These are phyloP conservation scores for Prunus kanzakura DNA, from an alignment of 306 rosid genomes.

Conservation along the genomic window DNA sequence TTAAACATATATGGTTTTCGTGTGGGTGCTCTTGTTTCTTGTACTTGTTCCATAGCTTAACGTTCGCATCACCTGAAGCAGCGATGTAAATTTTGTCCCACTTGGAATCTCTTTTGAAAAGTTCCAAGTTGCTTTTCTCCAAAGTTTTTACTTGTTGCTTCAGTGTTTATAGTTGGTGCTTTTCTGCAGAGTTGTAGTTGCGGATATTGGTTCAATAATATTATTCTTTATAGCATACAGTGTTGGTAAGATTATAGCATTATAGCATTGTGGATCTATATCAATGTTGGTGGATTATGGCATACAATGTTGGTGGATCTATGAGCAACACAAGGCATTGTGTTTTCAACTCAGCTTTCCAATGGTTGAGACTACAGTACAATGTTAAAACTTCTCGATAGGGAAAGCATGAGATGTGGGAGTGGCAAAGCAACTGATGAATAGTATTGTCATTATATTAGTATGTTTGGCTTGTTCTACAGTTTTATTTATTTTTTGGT, in stretches of 20 bases:
- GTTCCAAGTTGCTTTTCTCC: neutral
- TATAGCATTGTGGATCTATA: neutral
- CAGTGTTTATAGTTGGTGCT: neutral
- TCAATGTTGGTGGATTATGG: neutral
- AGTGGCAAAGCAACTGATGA: neutral
- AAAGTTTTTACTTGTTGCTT: neutral
- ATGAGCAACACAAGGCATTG: neutral
- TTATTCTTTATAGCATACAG: neutral
- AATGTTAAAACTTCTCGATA: neutral
- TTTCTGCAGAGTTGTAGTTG: neutral
- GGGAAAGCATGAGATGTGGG: neutral
- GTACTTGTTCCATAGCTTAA: neutral
- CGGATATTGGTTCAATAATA: neutral
- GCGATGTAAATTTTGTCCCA: neutral
- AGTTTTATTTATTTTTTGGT: neutral
- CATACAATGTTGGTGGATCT: neutral
- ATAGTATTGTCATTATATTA: neutral
- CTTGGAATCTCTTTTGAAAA: neutral
- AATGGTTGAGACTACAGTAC: neutral
- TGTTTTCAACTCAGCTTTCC: neutral
- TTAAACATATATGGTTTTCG: neutral
- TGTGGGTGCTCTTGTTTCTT: neutral
- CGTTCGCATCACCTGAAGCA: neutral
- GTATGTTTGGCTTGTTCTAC: neutral
- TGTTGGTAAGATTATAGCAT: too few relatives aligned